Conservation (phyloP, 1,139 yeast genomes). For the Taphrina flavorubra region DNA sequence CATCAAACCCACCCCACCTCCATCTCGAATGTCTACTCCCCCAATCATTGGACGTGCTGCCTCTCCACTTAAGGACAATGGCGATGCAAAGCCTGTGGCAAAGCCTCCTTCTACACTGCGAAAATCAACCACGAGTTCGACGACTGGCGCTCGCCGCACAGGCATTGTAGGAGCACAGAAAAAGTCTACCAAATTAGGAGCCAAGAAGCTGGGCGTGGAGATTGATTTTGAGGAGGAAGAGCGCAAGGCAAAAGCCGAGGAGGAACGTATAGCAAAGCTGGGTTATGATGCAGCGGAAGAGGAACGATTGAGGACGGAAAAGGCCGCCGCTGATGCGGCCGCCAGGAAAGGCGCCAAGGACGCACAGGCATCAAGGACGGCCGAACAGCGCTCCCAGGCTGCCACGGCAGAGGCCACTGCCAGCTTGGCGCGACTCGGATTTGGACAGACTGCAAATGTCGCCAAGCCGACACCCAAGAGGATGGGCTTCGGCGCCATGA, state of each 20-base stretch:
- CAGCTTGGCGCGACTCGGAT: constrained; percentile 77
- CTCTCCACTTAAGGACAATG: constrained; percentile 48
- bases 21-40: constrained; percentile 58
- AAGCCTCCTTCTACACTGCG: constrained; percentile 48
- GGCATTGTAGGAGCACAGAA: constrained; percentile 49
- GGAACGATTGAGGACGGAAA: constrained; percentile 51
- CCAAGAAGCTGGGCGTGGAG: constrained; percentile 56
- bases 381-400: constrained; percentile 21
- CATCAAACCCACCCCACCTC: constrained; percentile 60
- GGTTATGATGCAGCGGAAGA: constrained; percentile 66
- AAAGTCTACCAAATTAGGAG: constrained; percentile 51
- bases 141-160: constrained; percentile 48
- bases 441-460: constrained; percentile 67
- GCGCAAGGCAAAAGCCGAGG: constrained; percentile 81
- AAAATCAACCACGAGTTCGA: constrained; percentile 47
- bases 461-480: constrained; percentile 42
- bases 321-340: constrained; percentile 44
- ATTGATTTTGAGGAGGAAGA: constrained; percentile 93
- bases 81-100: constrained; percentile 46
- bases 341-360: constrained; percentile 21
- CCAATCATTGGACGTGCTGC: constrained; percentile 48
- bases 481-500: constrained; percentile 54
- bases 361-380: constrained; percentile 14
- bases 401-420: constrained; percentile 64
- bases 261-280: constrained; percentile 70